Base-by-base conservation (phyloP, 2,329 filamentous ascomycete species). In the Arthrinium phaeospermum region DNA sequence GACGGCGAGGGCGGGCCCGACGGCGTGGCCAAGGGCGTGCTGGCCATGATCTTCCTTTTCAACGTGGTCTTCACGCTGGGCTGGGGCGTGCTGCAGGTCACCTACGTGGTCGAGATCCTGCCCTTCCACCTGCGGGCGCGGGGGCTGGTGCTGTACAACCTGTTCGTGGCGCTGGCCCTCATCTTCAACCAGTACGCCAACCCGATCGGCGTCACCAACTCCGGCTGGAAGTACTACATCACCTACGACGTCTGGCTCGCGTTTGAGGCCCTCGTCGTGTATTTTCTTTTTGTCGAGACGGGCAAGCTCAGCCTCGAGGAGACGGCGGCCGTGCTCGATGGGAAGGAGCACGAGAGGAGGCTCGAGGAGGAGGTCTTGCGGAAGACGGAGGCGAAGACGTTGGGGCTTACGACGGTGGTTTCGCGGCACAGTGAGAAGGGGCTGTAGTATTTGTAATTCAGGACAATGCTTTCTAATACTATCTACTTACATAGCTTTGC, bases 201-300 rank as follows among this genome's bases (percentile, higher is more conserved):
- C 72, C 77, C 76, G 5, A 76, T 77, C 49, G 75, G 75, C 46
- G 74, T 77, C 37, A 73, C 74, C 14, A 75, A 74, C 30, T 71
- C 75, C 4, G 73, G 73, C 10, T 77, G 75, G 75, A 75, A 77
- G 53, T 76, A 73, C 71, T 77, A 77, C 73, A 77, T 76, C 49
- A 76, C 75, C 27, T 77, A 77, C 70, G 74, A 72, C 30, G 73
- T 76, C 22, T 78, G 75, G 74, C 71, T 77, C 14, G 75, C 70
- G 19, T 67, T 75, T 24, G 73, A 75, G 71, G 49, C 67, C 22
- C 6, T 76, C 10, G 74, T 78, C 5, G 75, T 77, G 34, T 78
- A 74, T 67, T 74, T 77, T 70, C 76, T 85, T 67, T 86, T 83
- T 75, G 84, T 84, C 0, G 85, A 86, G 75, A 86, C 84, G 1